Percentiles rank a stretch among this genome's conserved stretches.
phyloP scores from a whole-genome alignment of 805 yeast species.

The Saccharomycopsis babjevae region DNA sequence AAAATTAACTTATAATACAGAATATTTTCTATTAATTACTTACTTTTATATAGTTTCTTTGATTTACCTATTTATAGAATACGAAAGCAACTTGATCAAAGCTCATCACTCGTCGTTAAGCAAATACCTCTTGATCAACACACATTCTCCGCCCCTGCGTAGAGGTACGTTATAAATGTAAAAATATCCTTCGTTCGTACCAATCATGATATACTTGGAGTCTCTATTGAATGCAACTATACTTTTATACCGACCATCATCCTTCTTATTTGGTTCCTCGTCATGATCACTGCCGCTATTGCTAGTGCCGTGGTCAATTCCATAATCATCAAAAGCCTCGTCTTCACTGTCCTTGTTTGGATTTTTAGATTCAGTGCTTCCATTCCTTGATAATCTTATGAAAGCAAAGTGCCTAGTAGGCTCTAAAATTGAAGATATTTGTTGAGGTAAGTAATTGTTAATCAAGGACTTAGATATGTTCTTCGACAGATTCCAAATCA shows the following conservation, averaged over 20 bases:
- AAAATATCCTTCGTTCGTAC: conserved; percentile 43
- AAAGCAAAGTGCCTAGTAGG: conserved; percentile 60
- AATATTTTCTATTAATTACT: not conserved
- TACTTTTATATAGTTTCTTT: not conserved
- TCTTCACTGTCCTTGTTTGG: not conserved
- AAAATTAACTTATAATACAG: too few species aligned
- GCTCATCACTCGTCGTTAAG: conserved; percentile 19
- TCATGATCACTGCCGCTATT: not conserved
- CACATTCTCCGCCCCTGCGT: conserved; percentile 58
- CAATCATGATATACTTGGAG: conserved; percentile 34
- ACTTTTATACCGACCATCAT: conserved; percentile 1
- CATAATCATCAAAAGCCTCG: not conserved
- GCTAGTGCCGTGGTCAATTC: not conserved
- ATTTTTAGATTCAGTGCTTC: not conserved
- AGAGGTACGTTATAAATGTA: conserved; percentile 44
- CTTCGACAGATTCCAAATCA: conserved; percentile 22
- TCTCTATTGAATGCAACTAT: conserved; percentile 26
- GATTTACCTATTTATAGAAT: not conserved
- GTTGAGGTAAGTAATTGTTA: conserved; percentile 36
- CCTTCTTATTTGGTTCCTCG: not conserved
- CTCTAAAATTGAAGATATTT: conserved; percentile 49
- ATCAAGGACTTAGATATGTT: conserved; percentile 19
- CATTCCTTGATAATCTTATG: conserved; percentile 31
- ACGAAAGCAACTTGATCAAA: not conserved
- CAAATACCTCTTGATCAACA: conserved; percentile 42